phyloP scores from a whole-genome alignment of 345 rosid genomes.

The Murraya koenigii region DNA sequence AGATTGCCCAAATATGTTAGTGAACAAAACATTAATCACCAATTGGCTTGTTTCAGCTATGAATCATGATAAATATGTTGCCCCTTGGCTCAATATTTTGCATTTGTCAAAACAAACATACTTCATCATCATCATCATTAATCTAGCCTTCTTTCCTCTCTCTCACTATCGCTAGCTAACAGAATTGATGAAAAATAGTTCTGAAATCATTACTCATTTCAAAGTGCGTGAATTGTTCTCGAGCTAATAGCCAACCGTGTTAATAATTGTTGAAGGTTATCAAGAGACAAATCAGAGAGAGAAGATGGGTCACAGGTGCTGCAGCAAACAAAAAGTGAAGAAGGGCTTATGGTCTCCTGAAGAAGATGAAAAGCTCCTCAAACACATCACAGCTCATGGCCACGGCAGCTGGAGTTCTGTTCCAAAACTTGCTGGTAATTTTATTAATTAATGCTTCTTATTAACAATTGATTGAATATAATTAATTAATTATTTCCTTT shows the following conservation, averaged over 20 bases:
- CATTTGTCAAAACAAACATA: neutral
- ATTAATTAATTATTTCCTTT: neutral
- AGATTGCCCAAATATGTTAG: neutral
- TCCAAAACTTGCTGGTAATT: constrained; percentile 64
- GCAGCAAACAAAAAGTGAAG: constrained; percentile 70
- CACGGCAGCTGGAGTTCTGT: constrained; percentile 85
- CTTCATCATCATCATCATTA: neutral
- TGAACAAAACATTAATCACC: neutral
- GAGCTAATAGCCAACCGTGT: too few relatives aligned
- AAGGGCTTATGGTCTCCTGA: constrained; percentile 83
- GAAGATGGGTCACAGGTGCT: constrained; percentile 60
- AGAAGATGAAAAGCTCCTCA: constrained; percentile 67
- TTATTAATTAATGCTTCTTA: too few relatives aligned
- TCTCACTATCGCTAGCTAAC: neutral
- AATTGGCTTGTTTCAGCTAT: neutral
- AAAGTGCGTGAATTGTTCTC: neutral
- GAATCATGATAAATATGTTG: neutral
- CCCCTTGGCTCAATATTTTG: neutral
- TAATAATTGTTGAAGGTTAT: neutral
- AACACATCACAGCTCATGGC: constrained; percentile 56
- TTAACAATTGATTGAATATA: too few relatives aligned
- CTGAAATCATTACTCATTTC: neutral
- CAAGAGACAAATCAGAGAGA: neutral
- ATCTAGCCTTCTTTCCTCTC: neutral
- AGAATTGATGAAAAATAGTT: neutral